Base-by-base conservation (phyloP, 2,329 filamentous ascomycete genomes). In the Xylariaceae sp. region DNA sequence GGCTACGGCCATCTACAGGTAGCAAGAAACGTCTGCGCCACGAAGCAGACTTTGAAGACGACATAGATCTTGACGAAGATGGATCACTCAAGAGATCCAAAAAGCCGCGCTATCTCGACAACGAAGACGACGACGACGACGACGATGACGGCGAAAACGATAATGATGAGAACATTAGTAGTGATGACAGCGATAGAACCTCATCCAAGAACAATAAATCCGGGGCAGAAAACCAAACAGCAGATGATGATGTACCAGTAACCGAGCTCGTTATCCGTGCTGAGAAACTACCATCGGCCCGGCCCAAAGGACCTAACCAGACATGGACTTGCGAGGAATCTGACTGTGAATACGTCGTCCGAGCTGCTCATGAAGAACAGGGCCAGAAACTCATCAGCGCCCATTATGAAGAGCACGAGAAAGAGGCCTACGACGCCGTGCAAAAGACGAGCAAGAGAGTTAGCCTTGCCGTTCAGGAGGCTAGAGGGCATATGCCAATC, bases 291-390 rank as follows among this genome's bases (percentile, higher is more conserved):
- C 81, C 80, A 0, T 77, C 78, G 3, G 72, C 73, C 6, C 70
- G 68, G 3, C 77, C 82, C 0, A 74, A 77, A 27, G 85, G 82
- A 0, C 81, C 83, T 0, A 77, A 84, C 53, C 81, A 86, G 47
- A 84, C 83, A 0, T 91, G 87, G 87, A 75, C 74, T 1, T 91
- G 88, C 63, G 79, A 80, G 4, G 78, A 87, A 56, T 81, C 84
- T 9, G 84, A 80, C 20, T 91, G 88, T 64, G 73, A 73, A 30
- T 85, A 85, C 61, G 77, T 85, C 33, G 83, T 90, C 9, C 85
- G 85, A 56, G 79, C 78, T 2, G 83, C 83, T n/a, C 80, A 83
- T 37, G 76, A 81, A 35, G 71, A 78, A 3, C 75, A 78, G 0
- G 82, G 81, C 20, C 79, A 82, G 53, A 72, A 76, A 4, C 71